Evolutionary conservation across 345 rosid genomes (phyloP).

Genomic region (Rhizophora apiculata): DNA sequence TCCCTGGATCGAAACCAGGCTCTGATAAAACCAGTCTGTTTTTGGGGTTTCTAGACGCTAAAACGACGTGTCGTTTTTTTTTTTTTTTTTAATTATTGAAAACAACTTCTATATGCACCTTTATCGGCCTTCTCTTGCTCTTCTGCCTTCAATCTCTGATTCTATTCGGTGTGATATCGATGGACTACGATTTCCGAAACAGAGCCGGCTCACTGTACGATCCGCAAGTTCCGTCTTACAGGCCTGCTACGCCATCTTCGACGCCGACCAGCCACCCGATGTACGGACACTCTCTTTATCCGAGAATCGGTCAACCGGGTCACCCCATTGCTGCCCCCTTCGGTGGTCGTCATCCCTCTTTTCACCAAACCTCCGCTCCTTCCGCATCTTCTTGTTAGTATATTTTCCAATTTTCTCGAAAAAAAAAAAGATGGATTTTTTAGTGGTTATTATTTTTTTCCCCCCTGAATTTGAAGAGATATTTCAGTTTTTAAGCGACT

Average conservation of each 20-base stretch:
- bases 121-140: no score
- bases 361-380: slow-evolving; percentile 36
- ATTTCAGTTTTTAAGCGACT: no score
- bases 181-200: slow-evolving; percentile 58
- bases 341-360: slow-evolving; percentile 37
- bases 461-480: neutral
- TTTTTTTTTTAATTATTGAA: no score
- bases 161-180: neutral
- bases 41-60: no score
- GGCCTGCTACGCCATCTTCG: slow-evolving; percentile 36
- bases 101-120: no score
- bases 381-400: slow-evolving; percentile 50
- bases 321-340: slow-evolving; percentile 37
- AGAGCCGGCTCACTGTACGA: slow-evolving; percentile 39
- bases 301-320: slow-evolving; percentile 58
- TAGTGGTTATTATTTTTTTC: no score
- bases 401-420: neutral
- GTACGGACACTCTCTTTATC: slow-evolving; percentile 62
- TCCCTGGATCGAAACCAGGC: slow-evolving; percentile 40
- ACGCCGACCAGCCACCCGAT: slow-evolving; percentile 40
- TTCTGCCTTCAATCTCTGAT: no score
- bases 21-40: slow-evolving; percentile 7
- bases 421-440: no score
- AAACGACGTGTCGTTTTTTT: no score
- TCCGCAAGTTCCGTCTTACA: slow-evolving; percentile 37